Base-by-base conservation (phyloP, 768 basidiomycete species). In the Mycena sanguinolenta region DNA sequence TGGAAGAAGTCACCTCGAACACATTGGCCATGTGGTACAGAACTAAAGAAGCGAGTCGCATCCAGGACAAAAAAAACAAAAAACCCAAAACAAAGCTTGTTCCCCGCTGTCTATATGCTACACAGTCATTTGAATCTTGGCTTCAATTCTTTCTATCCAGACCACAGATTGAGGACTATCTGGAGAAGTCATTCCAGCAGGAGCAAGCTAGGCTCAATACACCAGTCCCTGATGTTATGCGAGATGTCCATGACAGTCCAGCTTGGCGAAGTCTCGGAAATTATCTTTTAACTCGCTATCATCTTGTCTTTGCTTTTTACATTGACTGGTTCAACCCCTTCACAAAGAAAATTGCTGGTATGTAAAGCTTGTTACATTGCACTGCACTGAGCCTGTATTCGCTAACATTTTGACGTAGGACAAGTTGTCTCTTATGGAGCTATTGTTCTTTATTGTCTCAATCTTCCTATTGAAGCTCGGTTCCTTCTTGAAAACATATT, bases 401-500 rank as follows among this genome's bases (percentile, higher is more conserved):
- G 2, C 58, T 58, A 8, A 58, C 16, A 17, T n/a, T n/a, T n/a
- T n/a, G n/a, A 25, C 10, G 3, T 4, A 60, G 58, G 58, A 27
- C 14, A 44, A 21, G 58, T 60, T 60, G 44, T 46, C 10, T 60
- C 58, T 4, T 60, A 12, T 4, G 44, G 44, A n/a, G 44, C 44
- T n/a, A 46, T 46, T n/a, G 44, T 46, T n/a, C 6, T 46, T 19
- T 46, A 46, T 46, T 46, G 44, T 12, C 44, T 46, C 44, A 46
- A n/a, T 46, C 44, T 46, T 46, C 58, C 58, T 1, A 46, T 60
- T 60, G 44, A 60, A 46, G 42, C 46, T 32, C 25, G 58, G 9
- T 60, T 60, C n/a, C 44, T 60, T 3, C 21, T 60, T 7, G 58
- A 60, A 32, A 60, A 60, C 19, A 46, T 60, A 7, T 60, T 60